Conservation (phyloP, 305 asterid genomes). For the Fraxinus nigra region DNA sequence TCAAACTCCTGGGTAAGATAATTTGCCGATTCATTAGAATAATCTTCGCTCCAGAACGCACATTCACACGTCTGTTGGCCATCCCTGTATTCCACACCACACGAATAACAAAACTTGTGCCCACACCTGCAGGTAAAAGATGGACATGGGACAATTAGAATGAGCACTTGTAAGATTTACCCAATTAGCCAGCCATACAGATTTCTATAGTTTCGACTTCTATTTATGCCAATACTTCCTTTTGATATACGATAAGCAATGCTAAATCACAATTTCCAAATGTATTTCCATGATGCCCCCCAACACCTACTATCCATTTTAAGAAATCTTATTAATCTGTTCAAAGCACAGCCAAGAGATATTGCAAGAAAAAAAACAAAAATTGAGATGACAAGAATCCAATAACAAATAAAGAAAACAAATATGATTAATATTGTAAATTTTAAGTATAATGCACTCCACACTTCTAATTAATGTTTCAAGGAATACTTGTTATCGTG, state of each 20-base stretch:
- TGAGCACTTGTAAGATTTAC: background rate
- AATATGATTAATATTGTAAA: background rate
- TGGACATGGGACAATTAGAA: background rate
- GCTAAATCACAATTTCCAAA: background rate
- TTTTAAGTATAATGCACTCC: background rate
- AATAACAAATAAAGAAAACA: background rate
- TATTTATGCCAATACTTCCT: background rate
- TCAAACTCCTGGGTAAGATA: slow-evolving; percentile 62
- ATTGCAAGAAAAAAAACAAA: background rate
- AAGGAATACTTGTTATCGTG: background rate
- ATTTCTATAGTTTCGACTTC: background rate
- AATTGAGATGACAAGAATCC: background rate
- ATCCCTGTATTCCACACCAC: slow-evolving; percentile 39
- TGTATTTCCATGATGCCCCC: background rate
- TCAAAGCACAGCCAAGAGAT: background rate
- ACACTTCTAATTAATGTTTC: background rate
- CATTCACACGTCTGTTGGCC: slow-evolving; percentile 40
- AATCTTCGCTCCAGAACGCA: slow-evolving; percentile 40
- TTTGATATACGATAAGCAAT: background rate
- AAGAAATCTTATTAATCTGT: background rate
- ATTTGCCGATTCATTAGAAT: slow-evolving; percentile 31
- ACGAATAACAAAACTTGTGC: slow-evolving; percentile 42
- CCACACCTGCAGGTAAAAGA: slow-evolving; percentile 38
- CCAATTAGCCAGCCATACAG: background rate
- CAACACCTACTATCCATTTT: background rate